These are phyloP conservation scores for Termitomyces titanicus DNA, from an alignment of 768 basidiomycete genomes.

Conservation along the genomic window DNA sequence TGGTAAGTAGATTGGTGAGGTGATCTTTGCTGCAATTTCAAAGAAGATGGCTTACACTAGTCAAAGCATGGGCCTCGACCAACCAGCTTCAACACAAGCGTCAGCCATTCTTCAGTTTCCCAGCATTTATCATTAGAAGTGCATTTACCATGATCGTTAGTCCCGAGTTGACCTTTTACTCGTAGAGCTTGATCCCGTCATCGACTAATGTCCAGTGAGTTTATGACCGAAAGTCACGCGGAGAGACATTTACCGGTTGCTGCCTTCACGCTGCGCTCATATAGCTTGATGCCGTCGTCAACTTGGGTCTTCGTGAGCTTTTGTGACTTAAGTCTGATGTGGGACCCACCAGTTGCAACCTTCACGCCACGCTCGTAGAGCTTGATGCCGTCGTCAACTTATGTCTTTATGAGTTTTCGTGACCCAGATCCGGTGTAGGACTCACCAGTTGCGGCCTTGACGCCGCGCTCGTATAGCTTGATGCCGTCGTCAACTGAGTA, in stretches of 20 bases:
- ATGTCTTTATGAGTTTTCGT: background rate
- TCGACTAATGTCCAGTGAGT: background rate
- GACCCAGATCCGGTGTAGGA: too few species aligned
- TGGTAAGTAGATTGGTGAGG: too few species aligned
- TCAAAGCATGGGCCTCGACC: too few species aligned
- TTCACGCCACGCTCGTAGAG: slow-evolving; percentile 4
- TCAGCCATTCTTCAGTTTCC: too few species aligned
- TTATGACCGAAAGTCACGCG: too few species aligned
- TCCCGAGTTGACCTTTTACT: background rate
- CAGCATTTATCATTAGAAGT: too few species aligned
- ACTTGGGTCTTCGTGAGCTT: background rate
- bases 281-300: slow-evolving; percentile 4
- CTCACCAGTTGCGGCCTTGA: background rate
- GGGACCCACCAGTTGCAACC: background rate
- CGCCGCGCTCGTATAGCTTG: background rate
- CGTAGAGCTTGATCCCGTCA: slow-evolving; percentile 2
- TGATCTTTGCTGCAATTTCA: too few species aligned
- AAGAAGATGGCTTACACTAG: too few species aligned
- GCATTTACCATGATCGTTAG: background rate
- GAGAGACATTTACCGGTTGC: slow-evolving; percentile 1
- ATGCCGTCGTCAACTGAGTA: background rate
- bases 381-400: slow-evolving; percentile 2
- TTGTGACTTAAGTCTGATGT: background rate
- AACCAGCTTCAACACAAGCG: too few species aligned
- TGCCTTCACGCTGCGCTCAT: slow-evolving; percentile 1